Percentiles rank a stretch among this genome's conserved stretches.
Evolutionary conservation across 2,329 filamentous ascomycete species (phyloP).

Genomic region (Pseudocercospora fuligena): DNA sequence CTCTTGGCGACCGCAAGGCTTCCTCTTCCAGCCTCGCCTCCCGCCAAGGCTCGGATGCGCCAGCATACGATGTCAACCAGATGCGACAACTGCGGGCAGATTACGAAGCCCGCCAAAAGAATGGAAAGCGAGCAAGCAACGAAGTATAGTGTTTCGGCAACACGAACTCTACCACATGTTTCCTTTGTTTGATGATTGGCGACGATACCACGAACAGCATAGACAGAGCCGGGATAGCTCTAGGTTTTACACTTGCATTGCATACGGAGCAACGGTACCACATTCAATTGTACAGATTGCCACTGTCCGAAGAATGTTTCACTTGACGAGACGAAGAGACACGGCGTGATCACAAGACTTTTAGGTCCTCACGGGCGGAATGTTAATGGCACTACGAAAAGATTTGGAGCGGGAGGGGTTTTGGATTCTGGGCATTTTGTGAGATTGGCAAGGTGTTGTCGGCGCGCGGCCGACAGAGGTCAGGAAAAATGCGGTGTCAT

Average conservation of each 20-base stretch:
- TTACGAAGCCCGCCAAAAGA: constrained; percentile 23
- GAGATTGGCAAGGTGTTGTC: constrained; percentile 4
- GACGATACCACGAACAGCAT: constrained; percentile 29
- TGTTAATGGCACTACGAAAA: constrained; percentile 1
- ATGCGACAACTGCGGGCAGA: constrained; percentile 29
- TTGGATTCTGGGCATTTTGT: not conserved
- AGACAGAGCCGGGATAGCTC: constrained; percentile 24
- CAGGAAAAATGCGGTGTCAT: constrained; percentile 1
- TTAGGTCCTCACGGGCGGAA: constrained; percentile 19
- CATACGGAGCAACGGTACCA: constrained; percentile 23
- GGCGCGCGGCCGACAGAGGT: not conserved
- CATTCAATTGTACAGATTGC: constrained; percentile 18
- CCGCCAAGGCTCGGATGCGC: constrained; percentile 26
- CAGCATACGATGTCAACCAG: constrained; percentile 29
- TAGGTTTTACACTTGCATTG: constrained; percentile 18
- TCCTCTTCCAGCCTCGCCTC: constrained; percentile 20
- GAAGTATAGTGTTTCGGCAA: constrained; percentile 16
- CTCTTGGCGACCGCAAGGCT: constrained; percentile 37
- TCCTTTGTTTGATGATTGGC: constrained; percentile 26
- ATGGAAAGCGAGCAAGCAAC: constrained; percentile 27
- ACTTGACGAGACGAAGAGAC: constrained; percentile 8
- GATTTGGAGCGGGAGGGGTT: not conserved
- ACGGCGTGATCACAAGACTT: constrained; percentile 9
- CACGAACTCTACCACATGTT: constrained; percentile 3
- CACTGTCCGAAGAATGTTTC: constrained; percentile 1